These are phyloP conservation scores for Litsea cubeba DNA, from an alignment of 164 flowering plant species.

Conservation along the genomic window DNA sequence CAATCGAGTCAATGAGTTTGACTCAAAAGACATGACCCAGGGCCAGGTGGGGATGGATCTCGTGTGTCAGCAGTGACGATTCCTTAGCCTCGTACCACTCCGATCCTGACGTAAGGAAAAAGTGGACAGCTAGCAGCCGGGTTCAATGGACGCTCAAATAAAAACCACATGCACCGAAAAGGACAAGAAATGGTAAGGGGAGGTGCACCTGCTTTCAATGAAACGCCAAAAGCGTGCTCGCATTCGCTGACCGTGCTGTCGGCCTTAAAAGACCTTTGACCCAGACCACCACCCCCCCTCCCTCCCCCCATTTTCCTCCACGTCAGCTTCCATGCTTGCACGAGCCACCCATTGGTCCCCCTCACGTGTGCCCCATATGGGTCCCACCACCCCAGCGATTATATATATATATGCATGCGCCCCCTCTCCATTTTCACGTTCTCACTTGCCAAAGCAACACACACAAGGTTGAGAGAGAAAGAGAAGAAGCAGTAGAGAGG, in stretches of 20 bases:
- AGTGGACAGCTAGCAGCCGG: too few species aligned
- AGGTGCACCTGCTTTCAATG: not conserved
- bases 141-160: too few species aligned
- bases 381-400: not conserved
- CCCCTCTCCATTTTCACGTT: not conserved
- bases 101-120: too few species aligned
- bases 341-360: not conserved
- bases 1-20: too few species aligned
- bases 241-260: not conserved
- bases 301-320: not conserved
- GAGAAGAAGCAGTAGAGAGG: not conserved
- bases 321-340: not conserved
- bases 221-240: not conserved
- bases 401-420: not conserved
- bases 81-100: too few species aligned
- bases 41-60: too few species aligned
- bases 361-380: not conserved
- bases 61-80: too few species aligned
- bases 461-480: too few species aligned
- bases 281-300: not conserved
- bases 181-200: constrained; percentile 1
- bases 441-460: not conserved
- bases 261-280: not conserved
- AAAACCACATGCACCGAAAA: too few species aligned
- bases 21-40: too few species aligned